Percentiles rank a stretch among this genome's conserved stretches.
These are phyloP conservation scores for Boletus tomentosulus DNA, from an alignment of 768 basidiomycete species.

Conservation along the genomic window DNA sequence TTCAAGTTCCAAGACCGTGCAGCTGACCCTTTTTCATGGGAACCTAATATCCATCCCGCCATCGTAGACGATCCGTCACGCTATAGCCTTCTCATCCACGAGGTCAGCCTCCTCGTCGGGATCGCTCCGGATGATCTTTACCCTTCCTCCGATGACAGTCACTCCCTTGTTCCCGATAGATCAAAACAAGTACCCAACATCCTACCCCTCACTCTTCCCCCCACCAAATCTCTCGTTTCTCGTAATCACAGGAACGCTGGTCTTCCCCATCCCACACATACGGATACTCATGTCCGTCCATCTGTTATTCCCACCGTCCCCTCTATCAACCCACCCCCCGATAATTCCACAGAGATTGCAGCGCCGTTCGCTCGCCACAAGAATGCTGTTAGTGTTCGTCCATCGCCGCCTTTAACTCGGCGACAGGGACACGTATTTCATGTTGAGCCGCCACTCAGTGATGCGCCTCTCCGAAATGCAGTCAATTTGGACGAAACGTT, in stretches of 20 bases:
- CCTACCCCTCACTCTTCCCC: conserved; percentile 16
- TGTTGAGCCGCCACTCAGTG: conserved; percentile 2
- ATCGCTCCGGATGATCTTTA: conserved; percentile 19
- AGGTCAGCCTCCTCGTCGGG: conserved; percentile 31
- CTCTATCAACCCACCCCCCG: neutral
- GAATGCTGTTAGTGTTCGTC: conserved; percentile 1
- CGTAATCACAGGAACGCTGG: conserved; percentile 6
- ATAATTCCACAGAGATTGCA: neutral
- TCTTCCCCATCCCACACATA: neutral
- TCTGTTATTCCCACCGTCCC: neutral
- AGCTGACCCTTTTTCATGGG: conserved; percentile 15
- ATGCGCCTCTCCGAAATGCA: neutral
- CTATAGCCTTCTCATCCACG: conserved; percentile 29
- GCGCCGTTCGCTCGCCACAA: conserved; percentile 11
- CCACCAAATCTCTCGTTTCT: conserved; percentile 17
- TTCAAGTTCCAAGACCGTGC: conserved; percentile 1
- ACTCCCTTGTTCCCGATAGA: neutral
- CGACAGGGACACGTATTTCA: conserved; percentile 28
- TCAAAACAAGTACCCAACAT: conserved; percentile 8
- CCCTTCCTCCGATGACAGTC: neutral
- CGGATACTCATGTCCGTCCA: neutral
- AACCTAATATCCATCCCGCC: conserved; percentile 2
- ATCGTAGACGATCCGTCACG: conserved; percentile 11
- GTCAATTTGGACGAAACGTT: conserved; percentile 11
- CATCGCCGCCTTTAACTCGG: conserved; percentile 7